Evolutionary conservation across 306 rosid genomes (phyloP).

Genomic region (Styphnolobium japonicum): DNA sequence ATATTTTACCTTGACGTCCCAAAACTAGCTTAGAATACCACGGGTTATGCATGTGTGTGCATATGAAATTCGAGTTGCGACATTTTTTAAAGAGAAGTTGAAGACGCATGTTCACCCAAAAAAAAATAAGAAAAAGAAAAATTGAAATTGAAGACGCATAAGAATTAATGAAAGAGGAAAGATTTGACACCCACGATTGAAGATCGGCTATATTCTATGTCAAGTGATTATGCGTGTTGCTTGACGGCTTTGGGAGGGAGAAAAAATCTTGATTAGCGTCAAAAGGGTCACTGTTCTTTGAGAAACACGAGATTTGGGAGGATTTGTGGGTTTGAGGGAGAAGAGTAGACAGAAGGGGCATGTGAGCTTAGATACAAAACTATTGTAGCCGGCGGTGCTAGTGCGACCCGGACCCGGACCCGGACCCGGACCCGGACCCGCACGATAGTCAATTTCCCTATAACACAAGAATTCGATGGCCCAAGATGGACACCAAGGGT

Average conservation of each 20-base stretch:
- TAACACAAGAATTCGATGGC: neutral
- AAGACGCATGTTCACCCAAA: too few species aligned
- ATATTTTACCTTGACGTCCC: too few species aligned
- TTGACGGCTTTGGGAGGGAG: neutral
- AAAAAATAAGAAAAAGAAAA: too few species aligned
- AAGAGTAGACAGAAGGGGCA: neutral
- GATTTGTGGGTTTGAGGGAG: neutral
- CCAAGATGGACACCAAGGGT: constrained; percentile 19
- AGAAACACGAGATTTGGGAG: neutral
- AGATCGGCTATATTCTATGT: neutral
- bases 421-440: constrained; percentile 17
- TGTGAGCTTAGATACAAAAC: neutral
- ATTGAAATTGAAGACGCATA: too few species aligned
- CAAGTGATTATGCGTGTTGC: neutral
- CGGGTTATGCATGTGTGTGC: too few species aligned
- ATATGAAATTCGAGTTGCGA: too few species aligned
- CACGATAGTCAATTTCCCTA: neutral
- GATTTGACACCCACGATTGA: neutral
- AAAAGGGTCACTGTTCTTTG: neutral
- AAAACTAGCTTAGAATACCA: too few species aligned
- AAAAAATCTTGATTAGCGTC: neutral
- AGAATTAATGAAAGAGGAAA: neutral
- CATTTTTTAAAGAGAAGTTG: too few species aligned
- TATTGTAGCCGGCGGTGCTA: neutral
- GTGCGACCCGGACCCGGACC: constrained; percentile 13